Evolutionary conservation across 768 basidiomycete genomes (phyloP), one percentile per base, ranked within the genome.

Genomic region (Rhizopogon vinicolor): DNA sequence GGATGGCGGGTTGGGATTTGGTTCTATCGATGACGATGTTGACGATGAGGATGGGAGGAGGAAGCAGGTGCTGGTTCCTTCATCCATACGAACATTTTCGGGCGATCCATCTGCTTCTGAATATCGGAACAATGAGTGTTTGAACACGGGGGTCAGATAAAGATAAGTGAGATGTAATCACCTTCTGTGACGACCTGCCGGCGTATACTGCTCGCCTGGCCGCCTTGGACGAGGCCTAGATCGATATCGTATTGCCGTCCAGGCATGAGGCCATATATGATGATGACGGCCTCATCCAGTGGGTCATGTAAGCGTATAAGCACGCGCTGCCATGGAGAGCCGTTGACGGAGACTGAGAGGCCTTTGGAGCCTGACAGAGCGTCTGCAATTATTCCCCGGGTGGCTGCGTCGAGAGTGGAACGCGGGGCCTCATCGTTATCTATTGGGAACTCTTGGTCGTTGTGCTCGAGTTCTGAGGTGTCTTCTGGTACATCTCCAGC

Each of bases 241-340:
- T 93, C 90, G 51, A 97, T 85, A 63, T 97, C 93, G 63, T 97
- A 97, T 66, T 91, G 89, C 54, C 90, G 80, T 2, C 90, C 90
- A 3, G 93, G 93, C 75, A 89, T 81, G 44, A 98, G 77, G 1
- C 91, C 92, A 56, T 93, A 94, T 28, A 98, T 82, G 56, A 96
- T 90, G 51, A 97, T 91, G 54, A 95, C 83, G 0, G 92, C 94
- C 64, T 96, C 89, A 60, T 95, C 93, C 0, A 80, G 78, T 52
- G 83, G 81, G 43, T 93, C 91, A 65, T 90, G 86, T 58, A 91
- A 83, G 52, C 86, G 83, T 54, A 91, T 83, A 63, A 91, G 81
- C 22, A 91, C 87, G 49, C 85, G 77, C 63, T 86, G 83, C 91
- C 91, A 93, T 4, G 81, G 81, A 5, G 85, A 77, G 29, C 83